A percentile compares a stretch with the other conserved stretches of the same genome.
phyloP scores from a whole-genome alignment of 2,329 filamentous ascomycete genomes.

The Nemania sp. region DNA sequence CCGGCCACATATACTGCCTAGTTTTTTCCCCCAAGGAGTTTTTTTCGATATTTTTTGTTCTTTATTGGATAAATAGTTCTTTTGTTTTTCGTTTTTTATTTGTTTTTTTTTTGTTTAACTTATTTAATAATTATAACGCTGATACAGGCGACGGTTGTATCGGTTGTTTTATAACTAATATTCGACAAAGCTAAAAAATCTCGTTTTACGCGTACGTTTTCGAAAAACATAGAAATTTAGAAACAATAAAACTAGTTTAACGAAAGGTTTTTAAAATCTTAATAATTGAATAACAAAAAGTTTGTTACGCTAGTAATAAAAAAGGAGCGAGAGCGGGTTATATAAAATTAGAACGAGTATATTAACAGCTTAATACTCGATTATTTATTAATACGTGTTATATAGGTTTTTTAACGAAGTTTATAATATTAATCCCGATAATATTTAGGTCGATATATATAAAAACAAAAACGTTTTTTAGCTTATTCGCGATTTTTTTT shows the following conservation, averaged over 20 bases:
- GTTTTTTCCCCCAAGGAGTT: not conserved
- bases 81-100: not conserved
- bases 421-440: not conserved
- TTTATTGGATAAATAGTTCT: not conserved
- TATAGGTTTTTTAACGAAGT: not conserved
- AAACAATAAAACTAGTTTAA: not conserved
- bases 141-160: not conserved
- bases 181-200: not conserved
- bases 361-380: not conserved
- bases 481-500: not conserved
- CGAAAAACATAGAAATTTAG: not conserved
- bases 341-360: not conserved
- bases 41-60: not conserved
- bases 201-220: not conserved
- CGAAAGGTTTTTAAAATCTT: not conserved
- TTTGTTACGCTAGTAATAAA: not conserved
- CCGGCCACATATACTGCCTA: not conserved
- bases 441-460: conserved; percentile 1
- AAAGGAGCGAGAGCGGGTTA: not conserved
- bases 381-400: not conserved
- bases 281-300: not conserved
- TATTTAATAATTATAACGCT: not conserved
- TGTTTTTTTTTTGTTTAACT: not conserved
- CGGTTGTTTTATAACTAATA: too few relatives aligned
- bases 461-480: not conserved